A percentile compares a stretch with the other conserved stretches of the same genome.
Conservation (phyloP, 306 rosid genomes). For the Acmispon strigosus region DNA sequence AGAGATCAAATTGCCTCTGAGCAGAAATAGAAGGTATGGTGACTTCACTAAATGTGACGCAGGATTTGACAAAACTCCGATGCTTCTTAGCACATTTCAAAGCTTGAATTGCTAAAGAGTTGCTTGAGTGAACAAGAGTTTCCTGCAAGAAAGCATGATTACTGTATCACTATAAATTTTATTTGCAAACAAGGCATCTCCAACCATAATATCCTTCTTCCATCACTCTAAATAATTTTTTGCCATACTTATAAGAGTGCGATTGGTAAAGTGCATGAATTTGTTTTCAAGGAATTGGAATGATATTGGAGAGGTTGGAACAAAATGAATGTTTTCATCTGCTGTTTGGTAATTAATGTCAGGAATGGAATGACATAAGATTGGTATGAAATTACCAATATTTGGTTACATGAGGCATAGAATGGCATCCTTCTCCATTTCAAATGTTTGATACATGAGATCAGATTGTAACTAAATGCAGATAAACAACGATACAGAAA, state of each 20-base stretch:
- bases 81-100: slow-evolving; percentile 41
- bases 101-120: slow-evolving; percentile 66
- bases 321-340: too few species aligned
- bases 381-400: too few species aligned
- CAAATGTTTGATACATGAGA: too few species aligned
- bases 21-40: slow-evolving; percentile 76
- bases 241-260: not conserved
- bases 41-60: slow-evolving; percentile 85
- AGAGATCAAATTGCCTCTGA: slow-evolving; percentile 68
- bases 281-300: not conserved
- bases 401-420: too few species aligned
- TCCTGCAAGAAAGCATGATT: slow-evolving; percentile 57
- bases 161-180: slow-evolving; percentile 17
- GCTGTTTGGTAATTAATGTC: too few species aligned
- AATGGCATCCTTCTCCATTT: too few species aligned
- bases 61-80: slow-evolving; percentile 62
- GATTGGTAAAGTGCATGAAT: not conserved
- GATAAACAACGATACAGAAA: too few species aligned
- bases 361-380: too few species aligned
- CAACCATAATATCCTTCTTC: not conserved
- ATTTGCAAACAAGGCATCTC: not conserved
- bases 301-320: too few species aligned
- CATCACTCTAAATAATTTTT: not conserved
- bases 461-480: too few species aligned
- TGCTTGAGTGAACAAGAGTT: slow-evolving; percentile 79